Evolutionary conservation across 352 stramenopile genomes (phyloP), one percentile per base, ranked within the genome.

Genomic region (Phytophthora melonis): DNA sequence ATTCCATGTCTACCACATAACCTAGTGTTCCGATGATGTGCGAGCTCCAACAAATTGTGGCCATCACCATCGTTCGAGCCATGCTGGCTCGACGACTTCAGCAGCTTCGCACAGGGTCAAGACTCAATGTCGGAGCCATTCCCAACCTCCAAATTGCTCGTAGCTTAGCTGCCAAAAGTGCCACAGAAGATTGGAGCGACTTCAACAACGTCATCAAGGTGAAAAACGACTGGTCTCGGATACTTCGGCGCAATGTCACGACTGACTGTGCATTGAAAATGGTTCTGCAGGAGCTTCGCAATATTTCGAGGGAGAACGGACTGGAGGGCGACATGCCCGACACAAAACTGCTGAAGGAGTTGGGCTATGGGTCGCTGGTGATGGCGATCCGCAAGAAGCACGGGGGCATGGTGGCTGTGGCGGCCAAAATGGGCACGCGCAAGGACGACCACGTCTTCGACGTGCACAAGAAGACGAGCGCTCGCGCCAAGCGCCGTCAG

Each of bases 351-450:
- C 79, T 96, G 0, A 96, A 96, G 57, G 72, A 83, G 1, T 74
- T 92, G 16, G 89, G 87, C 11, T 84, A 93, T 59, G 72, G 77
- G 14, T 74, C 83, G 3, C 68, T 96, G 23, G 75, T 96, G 41
- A 69, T 88, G 34, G 86, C 89, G 8, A 94, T 96, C 66, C 89
- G 86, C 45, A 96, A 96, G 68, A 94, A 94, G 57, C 89, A 96
- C 68, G 89, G 89, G 25, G 87, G 89, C 6, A 83, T 96, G 34
- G 83, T 91, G 30, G 49, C 66, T 25, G 82, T 96, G 18, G 84
- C 87, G 7, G 39, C 70, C 32, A 91, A 90, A 64, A 70, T 96
- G 57, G 87, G 87, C 1, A 63, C 82, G 8, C 47, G 10, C 13
- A 84, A 85, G 13, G 72, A 82, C 0, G 21, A 70, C 16, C 63